phyloP scores from a whole-genome alignment of 1,284 basidiomycete genomes.

The Papiliotrema fonsecae region DNA sequence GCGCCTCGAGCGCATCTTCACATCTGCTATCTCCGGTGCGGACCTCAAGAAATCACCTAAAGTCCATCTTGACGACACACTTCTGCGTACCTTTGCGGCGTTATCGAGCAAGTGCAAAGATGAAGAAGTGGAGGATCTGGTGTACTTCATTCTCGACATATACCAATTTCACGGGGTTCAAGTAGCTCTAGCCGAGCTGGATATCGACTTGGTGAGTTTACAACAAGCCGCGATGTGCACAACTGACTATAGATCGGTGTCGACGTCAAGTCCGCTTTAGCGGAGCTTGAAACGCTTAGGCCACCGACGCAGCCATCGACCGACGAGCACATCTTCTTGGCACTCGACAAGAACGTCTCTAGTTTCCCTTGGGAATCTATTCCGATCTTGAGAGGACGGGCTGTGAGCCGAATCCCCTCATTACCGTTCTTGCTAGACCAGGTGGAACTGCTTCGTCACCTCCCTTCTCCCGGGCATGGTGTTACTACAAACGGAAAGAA shows the following conservation, averaged over 20 bases:
- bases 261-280: constrained; percentile 53
- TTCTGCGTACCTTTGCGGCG: constrained; percentile 81
- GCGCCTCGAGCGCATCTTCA: constrained; percentile 70
- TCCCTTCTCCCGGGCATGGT: constrained; percentile 11
- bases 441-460: constrained; percentile 57
- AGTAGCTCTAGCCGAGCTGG: constrained; percentile 85
- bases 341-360: constrained; percentile 86
- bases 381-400: constrained; percentile 73
- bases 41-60: constrained; percentile 51
- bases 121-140: constrained; percentile 91
- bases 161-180: constrained; percentile 89
- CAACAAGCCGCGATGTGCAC: background rate
- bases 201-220: constrained; percentile 71
- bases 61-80: constrained; percentile 58
- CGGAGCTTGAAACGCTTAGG: constrained; percentile 57
- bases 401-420: constrained; percentile 86
- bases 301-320: background rate
- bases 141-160: constrained; percentile 89
- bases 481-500: background rate
- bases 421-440: constrained; percentile 83
- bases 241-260: constrained; percentile 32
- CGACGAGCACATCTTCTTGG: constrained; percentile 71
- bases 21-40: constrained; percentile 56
- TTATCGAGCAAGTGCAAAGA: constrained; percentile 75
- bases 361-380: constrained; percentile 95